These are phyloP conservation scores for Tricholoma bakamatsutake DNA, from an alignment of 768 basidiomycete species.

Conservation along the genomic window DNA sequence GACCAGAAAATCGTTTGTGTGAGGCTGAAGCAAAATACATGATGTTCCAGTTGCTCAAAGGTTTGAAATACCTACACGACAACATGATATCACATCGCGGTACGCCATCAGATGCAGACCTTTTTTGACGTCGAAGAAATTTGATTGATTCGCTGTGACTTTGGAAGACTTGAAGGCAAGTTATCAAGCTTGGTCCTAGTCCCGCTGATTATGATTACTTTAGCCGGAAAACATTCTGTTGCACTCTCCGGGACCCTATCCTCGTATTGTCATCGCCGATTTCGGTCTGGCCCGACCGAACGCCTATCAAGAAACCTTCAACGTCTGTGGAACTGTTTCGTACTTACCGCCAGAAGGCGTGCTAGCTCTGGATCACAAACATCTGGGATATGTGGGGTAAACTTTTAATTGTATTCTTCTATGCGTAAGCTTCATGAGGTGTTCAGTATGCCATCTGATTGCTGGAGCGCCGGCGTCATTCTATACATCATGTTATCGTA, in stretches of 20 bases:
- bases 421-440: background rate
- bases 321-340: conserved; percentile 83
- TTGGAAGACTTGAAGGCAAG: conserved; percentile 18
- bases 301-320: conserved; percentile 76
- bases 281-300: conserved; percentile 80
- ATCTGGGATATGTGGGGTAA: conserved; percentile 60
- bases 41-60: conserved; percentile 73
- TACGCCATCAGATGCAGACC: conserved; percentile 16
- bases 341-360: conserved; percentile 86
- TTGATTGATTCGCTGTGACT: background rate
- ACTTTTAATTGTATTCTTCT: background rate
- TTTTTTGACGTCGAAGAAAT: background rate
- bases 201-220: background rate
- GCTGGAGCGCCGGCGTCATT: conserved; percentile 83
- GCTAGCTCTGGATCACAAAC: conserved; percentile 67
- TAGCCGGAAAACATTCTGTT: conserved; percentile 85
- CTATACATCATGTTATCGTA: conserved; percentile 82
- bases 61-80: conserved; percentile 64
- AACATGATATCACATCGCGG: conserved; percentile 76
- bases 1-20: conserved; percentile 45
- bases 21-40: conserved; percentile 84
- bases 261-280: conserved; percentile 79
- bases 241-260: conserved; percentile 75
- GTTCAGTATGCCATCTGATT: conserved; percentile 79
- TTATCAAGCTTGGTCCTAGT: background rate